Conservation (phyloP, 805 yeast genomes). For the Geotrichum ghanense region DNA sequence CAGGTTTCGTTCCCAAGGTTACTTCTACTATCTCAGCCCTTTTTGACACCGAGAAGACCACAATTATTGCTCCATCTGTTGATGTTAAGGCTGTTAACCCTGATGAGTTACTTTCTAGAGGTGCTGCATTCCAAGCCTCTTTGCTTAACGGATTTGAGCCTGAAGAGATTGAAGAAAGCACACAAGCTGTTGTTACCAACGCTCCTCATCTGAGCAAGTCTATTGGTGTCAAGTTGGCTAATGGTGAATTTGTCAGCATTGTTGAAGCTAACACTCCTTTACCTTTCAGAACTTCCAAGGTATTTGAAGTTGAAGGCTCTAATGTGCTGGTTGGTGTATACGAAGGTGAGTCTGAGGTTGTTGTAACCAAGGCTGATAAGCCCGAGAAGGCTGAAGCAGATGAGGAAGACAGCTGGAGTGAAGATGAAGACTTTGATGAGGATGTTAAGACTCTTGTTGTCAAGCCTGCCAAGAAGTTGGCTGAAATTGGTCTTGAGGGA, state of each 20-base stretch:
- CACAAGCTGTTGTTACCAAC: constrained; percentile 73
- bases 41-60: constrained; percentile 67
- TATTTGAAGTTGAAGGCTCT: constrained; percentile 49
- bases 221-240: constrained; percentile 62
- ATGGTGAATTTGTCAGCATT: constrained; percentile 47
- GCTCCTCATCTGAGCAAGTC: constrained; percentile 80
- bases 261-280: constrained; percentile 76
- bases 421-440: constrained; percentile 53
- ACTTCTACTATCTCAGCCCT: constrained; percentile 58
- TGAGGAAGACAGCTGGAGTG: constrained; percentile 38
- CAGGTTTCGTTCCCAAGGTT: constrained; percentile 85
- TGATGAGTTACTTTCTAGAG: constrained; percentile 80
- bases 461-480: constrained; percentile 63
- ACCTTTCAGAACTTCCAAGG: constrained; percentile 72
- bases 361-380: constrained; percentile 59
- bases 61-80: constrained; percentile 58
- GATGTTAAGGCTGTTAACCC: constrained; percentile 77
- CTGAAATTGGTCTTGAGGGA: constrained; percentile 65
- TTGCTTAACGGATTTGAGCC: constrained; percentile 67
- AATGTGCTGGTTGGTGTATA: constrained; percentile 59
- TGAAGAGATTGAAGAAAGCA: constrained; percentile 74
- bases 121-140: constrained; percentile 95
- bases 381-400: constrained; percentile 43
- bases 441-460: constrained; percentile 62
- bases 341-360: constrained; percentile 78